Evolutionary conservation across 176 grass and related monocot genomes (phyloP).

Genomic region (Paspalum vaginatum): DNA sequence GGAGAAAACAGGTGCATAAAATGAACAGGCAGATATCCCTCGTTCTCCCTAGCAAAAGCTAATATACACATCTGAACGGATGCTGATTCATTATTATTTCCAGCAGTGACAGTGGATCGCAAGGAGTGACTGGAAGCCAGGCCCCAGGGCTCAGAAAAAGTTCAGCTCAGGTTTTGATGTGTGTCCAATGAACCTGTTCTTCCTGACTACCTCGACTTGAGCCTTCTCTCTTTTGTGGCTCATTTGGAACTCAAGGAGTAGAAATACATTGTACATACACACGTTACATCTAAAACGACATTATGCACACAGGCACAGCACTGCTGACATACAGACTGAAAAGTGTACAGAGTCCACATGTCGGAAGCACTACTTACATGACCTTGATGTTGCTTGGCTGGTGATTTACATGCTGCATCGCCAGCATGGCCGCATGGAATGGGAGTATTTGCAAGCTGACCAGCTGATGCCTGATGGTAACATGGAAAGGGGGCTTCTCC

Average conservation of each 20-base stretch:
- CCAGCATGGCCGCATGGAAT: background rate
- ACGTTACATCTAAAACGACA: slow-evolving; percentile 18
- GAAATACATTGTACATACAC: background rate
- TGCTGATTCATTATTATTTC: slow-evolving; percentile 6
- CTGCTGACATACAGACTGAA: background rate
- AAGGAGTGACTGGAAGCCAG: background rate
- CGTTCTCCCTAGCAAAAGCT: no score
- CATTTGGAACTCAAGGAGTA: slow-evolving; percentile 7
- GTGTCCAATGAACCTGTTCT: background rate
- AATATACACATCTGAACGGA: no score
- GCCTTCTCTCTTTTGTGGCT: background rate
- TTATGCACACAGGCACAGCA: slow-evolving; percentile 29
- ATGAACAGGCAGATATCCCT: no score
- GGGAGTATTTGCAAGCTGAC: slow-evolving; percentile 3
- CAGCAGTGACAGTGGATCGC: background rate
- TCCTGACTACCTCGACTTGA: background rate
- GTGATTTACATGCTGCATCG: slow-evolving; percentile 27
- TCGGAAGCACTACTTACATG: background rate
- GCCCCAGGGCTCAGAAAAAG: background rate
- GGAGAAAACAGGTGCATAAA: no score
- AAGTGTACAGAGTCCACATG: slow-evolving; percentile 1
- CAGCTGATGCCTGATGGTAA: background rate
- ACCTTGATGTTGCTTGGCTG: background rate
- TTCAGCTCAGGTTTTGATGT: background rate
- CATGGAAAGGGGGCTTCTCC: slow-evolving; percentile 4